Base-by-base conservation (phyloP, 441 rosid genomes). In the Eruca vesicaria region DNA sequence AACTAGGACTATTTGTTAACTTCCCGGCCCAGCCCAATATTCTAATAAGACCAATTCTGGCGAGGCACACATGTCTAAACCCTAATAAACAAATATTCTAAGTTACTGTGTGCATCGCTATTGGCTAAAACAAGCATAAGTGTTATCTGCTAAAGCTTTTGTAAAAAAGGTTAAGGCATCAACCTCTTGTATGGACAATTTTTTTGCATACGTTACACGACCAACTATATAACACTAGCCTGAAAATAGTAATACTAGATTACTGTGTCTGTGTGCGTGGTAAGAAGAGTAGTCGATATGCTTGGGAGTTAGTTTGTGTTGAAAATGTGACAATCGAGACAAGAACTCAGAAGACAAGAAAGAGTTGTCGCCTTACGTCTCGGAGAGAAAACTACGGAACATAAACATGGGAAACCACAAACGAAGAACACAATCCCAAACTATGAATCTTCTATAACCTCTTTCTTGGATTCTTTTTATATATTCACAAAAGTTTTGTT, bases 311-410 rank as follows among this genome's bases (percentile, higher is more conserved):
- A 70, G 75, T 23, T 36, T 45, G 19, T 70, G 75, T 65, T 65
- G 73, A 72, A 67, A 52, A 15, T 67, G 77, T 29, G 26, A 18
- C 18, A 29, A 78, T 52, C 73, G 65, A 78, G 80, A 60, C 65
- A 71, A 66, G 12, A 69, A n/a, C 38, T 63, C 15, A 55, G 21
- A 76, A 69, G 71, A 63, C 71, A 70, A 33, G 59, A 60, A 31
- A 48, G 72, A 71, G 36, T 78, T 77, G 72, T 78, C 80, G 50
- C 43, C 67, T 70, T 57, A 57, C 16, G 77, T 78, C 81, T 66
- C 36, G 77, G 72, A 66, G 77, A 68, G 81, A 72, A 78, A 66
- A 78, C 69, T 20, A 78, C 77, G 77, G 81, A 72, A 67, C 69
- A 78, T 58, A 72, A 66, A 53, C 73, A 61, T 78, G 18, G 77